phyloP scores from a whole-genome alignment of 805 yeast genomes.

The Myxozyma sirexii region DNA sequence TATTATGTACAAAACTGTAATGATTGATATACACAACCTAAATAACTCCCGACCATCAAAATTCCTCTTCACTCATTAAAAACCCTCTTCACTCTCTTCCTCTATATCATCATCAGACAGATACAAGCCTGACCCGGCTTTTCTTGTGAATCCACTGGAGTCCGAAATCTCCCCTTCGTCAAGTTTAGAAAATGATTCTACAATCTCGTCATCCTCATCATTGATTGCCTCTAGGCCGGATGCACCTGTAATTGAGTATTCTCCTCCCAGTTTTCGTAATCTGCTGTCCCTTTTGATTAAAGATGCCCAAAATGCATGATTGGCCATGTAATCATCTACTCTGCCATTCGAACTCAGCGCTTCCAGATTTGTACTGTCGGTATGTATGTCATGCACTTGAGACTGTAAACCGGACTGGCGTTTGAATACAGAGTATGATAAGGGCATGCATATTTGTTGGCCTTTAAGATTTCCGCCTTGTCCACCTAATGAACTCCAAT shows the following conservation, averaged over 20 bases:
- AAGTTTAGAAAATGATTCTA: background rate
- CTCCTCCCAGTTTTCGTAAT: conserved; percentile 24
- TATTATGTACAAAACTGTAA: background rate
- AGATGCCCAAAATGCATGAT: conserved; percentile 20
- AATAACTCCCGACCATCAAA: too few relatives aligned
- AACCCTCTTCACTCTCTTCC: conserved; percentile 18
- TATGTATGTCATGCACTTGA: background rate
- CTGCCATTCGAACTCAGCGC: conserved; percentile 5
- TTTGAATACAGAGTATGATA: conserved; percentile 15
- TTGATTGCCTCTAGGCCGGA: background rate
- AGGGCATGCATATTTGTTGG: conserved; percentile 8
- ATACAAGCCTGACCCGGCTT: background rate
- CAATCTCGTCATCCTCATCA: conserved; percentile 1
- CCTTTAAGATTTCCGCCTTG: background rate
- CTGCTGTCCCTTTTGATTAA: conserved; percentile 11
- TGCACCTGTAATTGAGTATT: conserved; percentile 13
- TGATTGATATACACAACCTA: background rate
- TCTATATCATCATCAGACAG: conserved; percentile 38
- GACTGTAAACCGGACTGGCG: conserved; percentile 6
- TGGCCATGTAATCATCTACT: conserved; percentile 13
- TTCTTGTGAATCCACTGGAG: background rate
- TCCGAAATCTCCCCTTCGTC: background rate
- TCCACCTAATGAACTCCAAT: conserved; percentile 8
- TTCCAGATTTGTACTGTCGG: background rate
- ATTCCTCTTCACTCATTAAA: too few relatives aligned